Base-by-base conservation (phyloP, 2,329 filamentous ascomycete species). In the Polytolypa hystricis region DNA sequence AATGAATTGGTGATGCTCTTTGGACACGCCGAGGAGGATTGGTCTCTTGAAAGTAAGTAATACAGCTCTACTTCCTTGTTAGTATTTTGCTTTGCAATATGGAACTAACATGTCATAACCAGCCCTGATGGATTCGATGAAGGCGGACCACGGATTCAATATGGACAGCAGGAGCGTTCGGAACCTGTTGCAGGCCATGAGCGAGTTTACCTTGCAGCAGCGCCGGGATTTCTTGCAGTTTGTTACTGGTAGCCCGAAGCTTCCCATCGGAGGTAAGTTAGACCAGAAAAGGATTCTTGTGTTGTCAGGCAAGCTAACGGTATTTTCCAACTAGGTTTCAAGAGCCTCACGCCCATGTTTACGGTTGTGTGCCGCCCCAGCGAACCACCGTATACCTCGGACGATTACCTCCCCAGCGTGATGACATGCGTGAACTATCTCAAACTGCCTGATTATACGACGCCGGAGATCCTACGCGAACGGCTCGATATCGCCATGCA, bases 371-470 rank as follows among this genome's bases (percentile, higher is more conserved):
- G 91, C 71, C 95, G 95, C 61, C 89, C 89, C n/a, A 93, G 84
- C 59, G 91, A 98, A 55, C 78, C 85, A 11, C 91, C 91, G 2
- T 91, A 87, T 58, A 81, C 80, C 3, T 89, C 89, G 4, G 91
- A 98, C 54, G 91, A 98, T 64, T 98, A 96, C 53, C 73, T 98
- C n/a, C 91, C 93, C 9, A 96, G 87, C 57, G 93, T 98, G 58
- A 98, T 98, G 93, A 98, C 93, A 8, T 98, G 93, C 58, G 91
- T 94, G 62, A 98, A 98, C 61, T 98, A 98, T 58, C 76, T 98
- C 52, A 98, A 98, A 64, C 73, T 98, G 54, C 91, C 91, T 14
- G 85, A 98, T 61, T 98, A 98, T 62, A 89, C 79, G 47, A 77
- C 67, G 48, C 65, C 93, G 43, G 74, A 84, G 2, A 71, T 81